Base-by-base conservation (phyloP, 78 protist species). In the Planoprotostelium fungivorum region DNA sequence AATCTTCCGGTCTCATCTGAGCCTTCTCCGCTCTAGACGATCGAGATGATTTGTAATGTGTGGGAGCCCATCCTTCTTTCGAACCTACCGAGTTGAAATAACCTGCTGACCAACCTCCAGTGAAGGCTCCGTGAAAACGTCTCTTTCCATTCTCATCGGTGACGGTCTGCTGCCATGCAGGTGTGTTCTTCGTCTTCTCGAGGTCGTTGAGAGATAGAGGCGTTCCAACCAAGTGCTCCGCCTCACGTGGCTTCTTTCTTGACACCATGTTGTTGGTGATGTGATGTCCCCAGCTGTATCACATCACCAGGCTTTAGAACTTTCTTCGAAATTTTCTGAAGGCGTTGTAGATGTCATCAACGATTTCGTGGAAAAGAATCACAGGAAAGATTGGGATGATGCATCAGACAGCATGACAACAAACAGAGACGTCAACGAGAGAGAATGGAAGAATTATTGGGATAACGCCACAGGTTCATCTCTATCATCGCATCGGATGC, bases 21-120 rank as follows among this genome's bases (percentile, higher is more conserved):
- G 29, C 34, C n/a, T 29, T 1, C 34, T 28, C 73, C 38, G 90
- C 34, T 83, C 51, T 91, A 1, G 88, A 88, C 0, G 28, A 23
- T 36, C 93, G 51, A 0, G 96, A 84, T 36, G 97, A 93, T 37
- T 38, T 85, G 63, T 94, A 97, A 1, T 91, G 84, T 0, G 91
- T 29, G 1, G 98, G 97, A 35, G 95, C 90, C 90, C 94, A 97
- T 0, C 98, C 98, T 86, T 98, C 99, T 84, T 89, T 90, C 16
- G 97, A 91, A 1, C 99, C 99, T 0, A 97, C 99, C 0, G 98
- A 95, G 93, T 98, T 98, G 88, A 84, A 98, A 85, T 96, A 98
- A 1, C 99, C 99, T 1, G 99, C 99, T 5, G 98, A 95, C 35
- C 93, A 98, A 0, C 99, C 99, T 36, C 99, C 99, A 5, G 99